Evolutionary conservation across 306 rosid genomes (phyloP).

Genomic region (Acacia confusa): DNA sequence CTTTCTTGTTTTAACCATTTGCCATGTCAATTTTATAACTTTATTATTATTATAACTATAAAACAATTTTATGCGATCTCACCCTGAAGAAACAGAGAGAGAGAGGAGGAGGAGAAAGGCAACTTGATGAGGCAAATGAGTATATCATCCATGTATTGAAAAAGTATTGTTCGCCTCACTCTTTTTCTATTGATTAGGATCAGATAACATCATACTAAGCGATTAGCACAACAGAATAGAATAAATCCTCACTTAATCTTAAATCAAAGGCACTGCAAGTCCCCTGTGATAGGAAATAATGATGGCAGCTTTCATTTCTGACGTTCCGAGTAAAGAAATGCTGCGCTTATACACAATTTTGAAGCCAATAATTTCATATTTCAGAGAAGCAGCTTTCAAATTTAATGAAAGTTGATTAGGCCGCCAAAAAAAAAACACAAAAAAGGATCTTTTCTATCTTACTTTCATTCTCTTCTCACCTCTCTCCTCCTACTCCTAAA

Average conservation of each 20-base stretch:
- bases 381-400: slow-evolving; percentile 9
- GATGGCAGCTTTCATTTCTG: background rate
- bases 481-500: too few species aligned
- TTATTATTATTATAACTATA: background rate
- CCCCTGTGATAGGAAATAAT: background rate
- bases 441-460: too few species aligned
- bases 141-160: background rate
- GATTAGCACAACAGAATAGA: background rate
- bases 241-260: background rate
- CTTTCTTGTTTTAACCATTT: background rate
- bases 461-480: too few species aligned
- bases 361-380: slow-evolving; percentile 25
- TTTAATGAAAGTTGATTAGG: too few species aligned
- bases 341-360: slow-evolving; percentile 3
- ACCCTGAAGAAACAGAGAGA: too few species aligned
- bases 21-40: background rate
- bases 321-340: slow-evolving; percentile 3
- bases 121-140: too few species aligned
- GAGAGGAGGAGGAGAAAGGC: too few species aligned
- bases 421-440: too few species aligned
- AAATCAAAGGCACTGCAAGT: background rate
- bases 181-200: background rate
- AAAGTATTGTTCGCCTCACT: background rate
- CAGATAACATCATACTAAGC: background rate
- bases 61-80: background rate